Percentiles rank a stretch among this genome's conserved stretches.
These are phyloP conservation scores for Myotisia sp. DNA, from an alignment of 2,329 filamentous ascomycete species.

Conservation along the genomic window DNA sequence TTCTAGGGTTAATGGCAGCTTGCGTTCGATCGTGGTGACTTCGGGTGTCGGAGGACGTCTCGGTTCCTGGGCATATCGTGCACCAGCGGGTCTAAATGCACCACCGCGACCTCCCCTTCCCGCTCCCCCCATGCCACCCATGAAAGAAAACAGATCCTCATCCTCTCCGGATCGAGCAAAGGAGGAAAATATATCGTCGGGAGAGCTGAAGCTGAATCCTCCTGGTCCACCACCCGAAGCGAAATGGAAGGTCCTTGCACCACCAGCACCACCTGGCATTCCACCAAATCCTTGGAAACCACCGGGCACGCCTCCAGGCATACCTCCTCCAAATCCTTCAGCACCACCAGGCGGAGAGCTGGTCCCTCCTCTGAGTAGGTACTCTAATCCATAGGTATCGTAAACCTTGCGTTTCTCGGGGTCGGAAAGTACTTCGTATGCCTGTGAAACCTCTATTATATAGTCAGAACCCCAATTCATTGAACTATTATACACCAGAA, in stretches of 20 bases:
- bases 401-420: constrained; percentile 94
- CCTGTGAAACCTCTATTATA: constrained; percentile 67
- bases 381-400: constrained; percentile 88
- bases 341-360: constrained; percentile 48
- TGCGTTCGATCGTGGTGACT: constrained; percentile 78
- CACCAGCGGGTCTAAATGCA: constrained; percentile 10
- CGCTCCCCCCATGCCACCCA: constrained; percentile 34
- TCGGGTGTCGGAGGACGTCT: constrained; percentile 51
- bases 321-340: constrained; percentile 11
- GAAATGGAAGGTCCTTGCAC: constrained; percentile 34
- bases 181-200: constrained; percentile 71
- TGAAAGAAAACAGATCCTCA: constrained; percentile 42
- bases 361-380: constrained; percentile 66
- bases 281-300: constrained; percentile 37
- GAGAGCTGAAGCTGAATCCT: constrained; percentile 71
- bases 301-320: constrained; percentile 37
- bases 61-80: constrained; percentile 10
- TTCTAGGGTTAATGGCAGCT: constrained; percentile 67
- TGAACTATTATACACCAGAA: background rate
- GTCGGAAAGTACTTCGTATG: constrained; percentile 94
- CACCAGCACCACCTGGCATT: constrained; percentile 38
- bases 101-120: constrained; percentile 31
- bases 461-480: constrained; percentile 10
- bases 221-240: constrained; percentile 36
- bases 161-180: constrained; percentile 54